Evolutionary conservation across 139 green algal genomes (phyloP).

Genomic region (Limnomonas spitsbergensis): DNA sequence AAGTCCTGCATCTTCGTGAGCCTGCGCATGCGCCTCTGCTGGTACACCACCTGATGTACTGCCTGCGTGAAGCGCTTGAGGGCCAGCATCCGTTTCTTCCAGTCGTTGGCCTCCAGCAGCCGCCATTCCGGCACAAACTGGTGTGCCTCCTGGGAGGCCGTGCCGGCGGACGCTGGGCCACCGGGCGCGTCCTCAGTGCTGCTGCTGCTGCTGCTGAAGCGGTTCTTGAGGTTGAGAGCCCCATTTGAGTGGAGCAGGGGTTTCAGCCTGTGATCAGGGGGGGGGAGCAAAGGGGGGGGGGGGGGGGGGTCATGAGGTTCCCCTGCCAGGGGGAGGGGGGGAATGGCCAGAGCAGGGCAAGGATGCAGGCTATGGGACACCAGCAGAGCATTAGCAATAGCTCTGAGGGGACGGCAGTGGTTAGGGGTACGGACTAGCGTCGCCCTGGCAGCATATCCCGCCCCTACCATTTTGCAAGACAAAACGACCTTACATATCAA

Average conservation of each 20-base stretch:
- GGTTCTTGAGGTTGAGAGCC: constrained; percentile 25
- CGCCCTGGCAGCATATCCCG: no score
- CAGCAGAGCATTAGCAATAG: no score
- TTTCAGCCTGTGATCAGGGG: constrained; percentile 12
- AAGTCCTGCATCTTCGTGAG: constrained; percentile 44
- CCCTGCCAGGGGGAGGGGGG: no score
- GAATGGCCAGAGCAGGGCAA: no score
- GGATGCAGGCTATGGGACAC: no score
- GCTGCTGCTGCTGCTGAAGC: background rate
- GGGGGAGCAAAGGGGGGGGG: background rate
- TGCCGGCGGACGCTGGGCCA: background rate
- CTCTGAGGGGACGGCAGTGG: no score
- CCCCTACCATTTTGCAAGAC: no score
- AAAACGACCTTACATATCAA: no score
- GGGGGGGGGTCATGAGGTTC: no score
- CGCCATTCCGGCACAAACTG: constrained; percentile 41
- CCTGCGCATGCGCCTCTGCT: constrained; percentile 25
- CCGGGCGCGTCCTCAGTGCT: background rate
- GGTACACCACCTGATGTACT: constrained; percentile 43
- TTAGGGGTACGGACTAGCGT: no score
- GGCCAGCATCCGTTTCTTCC: constrained; percentile 46
- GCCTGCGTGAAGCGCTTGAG: constrained; percentile 46
- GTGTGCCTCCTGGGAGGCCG: background rate
- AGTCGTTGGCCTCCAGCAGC: constrained; percentile 48
- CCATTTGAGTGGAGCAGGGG: constrained; percentile 22